Conservation (phyloP, 441 rosid species). For the Melianthus villosus region DNA sequence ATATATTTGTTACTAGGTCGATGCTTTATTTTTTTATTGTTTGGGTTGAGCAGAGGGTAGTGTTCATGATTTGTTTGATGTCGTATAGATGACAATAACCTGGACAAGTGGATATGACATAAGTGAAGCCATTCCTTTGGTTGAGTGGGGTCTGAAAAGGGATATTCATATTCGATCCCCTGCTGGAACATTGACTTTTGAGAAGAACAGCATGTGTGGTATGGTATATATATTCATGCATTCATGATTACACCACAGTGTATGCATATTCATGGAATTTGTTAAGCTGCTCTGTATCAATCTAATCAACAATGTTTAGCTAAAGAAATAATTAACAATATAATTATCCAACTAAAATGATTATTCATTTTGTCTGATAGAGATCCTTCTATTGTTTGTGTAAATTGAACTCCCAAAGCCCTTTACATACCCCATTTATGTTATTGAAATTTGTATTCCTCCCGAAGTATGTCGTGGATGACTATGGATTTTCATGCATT, state of each 20-base stretch:
- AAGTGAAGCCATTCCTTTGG: constrained; percentile 58
- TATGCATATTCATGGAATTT: not conserved
- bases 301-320: not conserved
- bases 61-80: constrained; percentile 7
- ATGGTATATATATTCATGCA: constrained; percentile 14
- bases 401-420: no score
- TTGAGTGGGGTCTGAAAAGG: constrained; percentile 57
- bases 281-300: not conserved
- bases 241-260: not conserved
- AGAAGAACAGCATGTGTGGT: constrained; percentile 79
- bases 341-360: not conserved
- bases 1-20: not conserved
- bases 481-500: no score
- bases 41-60: not conserved
- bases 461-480: no score
- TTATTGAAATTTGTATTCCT: no score
- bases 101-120: constrained; percentile 91
- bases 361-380: not conserved
- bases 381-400: no score
- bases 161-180: constrained; percentile 27
- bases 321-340: not conserved
- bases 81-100: constrained; percentile 66
- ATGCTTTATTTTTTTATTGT: not conserved
- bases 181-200: constrained; percentile 76
- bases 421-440: no score